Evolutionary conservation across 495 filamentous ascomycete species (phyloP).

Genomic region (Aspergillus bridgeri): DNA sequence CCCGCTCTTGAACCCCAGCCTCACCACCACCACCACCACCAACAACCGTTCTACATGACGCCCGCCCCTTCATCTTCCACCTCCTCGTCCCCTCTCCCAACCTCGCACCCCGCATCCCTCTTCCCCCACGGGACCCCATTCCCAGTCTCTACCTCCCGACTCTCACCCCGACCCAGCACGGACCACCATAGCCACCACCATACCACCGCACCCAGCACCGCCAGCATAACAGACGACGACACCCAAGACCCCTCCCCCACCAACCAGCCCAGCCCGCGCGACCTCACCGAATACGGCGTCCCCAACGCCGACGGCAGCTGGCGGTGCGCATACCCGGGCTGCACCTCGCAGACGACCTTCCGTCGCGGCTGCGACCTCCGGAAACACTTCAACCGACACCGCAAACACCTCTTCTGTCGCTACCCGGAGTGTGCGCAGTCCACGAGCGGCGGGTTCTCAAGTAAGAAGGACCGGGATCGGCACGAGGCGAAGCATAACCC

Average conservation of each 20-base stretch:
- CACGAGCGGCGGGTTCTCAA: constrained; percentile 55
- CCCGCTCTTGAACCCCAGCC: not conserved
- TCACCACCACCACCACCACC: not conserved
- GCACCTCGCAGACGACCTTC: constrained; percentile 53
- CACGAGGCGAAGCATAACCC: constrained; percentile 65
- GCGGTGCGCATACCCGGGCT: constrained; percentile 57
- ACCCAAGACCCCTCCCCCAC: not conserved
- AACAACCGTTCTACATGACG: not conserved
- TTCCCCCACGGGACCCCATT: not conserved
- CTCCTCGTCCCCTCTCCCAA: constrained; percentile 5
- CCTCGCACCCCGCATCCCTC: not conserved
- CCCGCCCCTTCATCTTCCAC: constrained; percentile 4
- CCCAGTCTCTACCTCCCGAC: not conserved
- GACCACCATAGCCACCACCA: not conserved
- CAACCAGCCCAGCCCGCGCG: not conserved
- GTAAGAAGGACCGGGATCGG: constrained; percentile 59
- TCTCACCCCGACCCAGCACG: not conserved
- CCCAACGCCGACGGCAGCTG: constrained; percentile 36
- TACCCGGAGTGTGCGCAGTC: constrained; percentile 58
- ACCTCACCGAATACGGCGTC: constrained; percentile 28
- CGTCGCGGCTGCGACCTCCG: constrained; percentile 60
- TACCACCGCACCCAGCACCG: not conserved
- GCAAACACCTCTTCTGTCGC: constrained; percentile 60
- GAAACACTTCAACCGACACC: constrained; percentile 63
- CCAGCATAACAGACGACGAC: not conserved